A percentile compares a stretch with the other conserved stretches of the same genome.
phyloP scores from a whole-genome alignment of 345 rosid genomes.

The Trapa incisa region DNA sequence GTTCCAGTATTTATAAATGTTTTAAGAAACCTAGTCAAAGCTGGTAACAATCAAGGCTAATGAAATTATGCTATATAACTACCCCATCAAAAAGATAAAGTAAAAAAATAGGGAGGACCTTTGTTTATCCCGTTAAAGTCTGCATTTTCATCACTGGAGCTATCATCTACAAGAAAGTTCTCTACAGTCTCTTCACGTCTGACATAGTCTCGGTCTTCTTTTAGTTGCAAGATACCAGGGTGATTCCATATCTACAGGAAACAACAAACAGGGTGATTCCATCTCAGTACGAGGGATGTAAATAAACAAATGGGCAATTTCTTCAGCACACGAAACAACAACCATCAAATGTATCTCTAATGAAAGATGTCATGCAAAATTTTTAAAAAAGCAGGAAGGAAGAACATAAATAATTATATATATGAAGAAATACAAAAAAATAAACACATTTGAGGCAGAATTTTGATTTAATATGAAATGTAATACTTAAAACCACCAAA shows the following conservation, averaged over 20 bases:
- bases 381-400: background rate
- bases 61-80: background rate
- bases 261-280: conserved; percentile 7
- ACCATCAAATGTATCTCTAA: background rate
- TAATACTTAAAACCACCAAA: background rate
- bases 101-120: conserved; percentile 35
- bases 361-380: background rate
- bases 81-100: background rate
- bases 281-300: conserved; percentile 4
- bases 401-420: background rate
- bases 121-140: conserved; percentile 57
- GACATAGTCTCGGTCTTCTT: conserved; percentile 52
- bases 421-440: background rate
- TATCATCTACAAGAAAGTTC: conserved; percentile 62
- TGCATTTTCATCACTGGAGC: conserved; percentile 90
- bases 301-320: background rate
- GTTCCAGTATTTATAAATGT: background rate
- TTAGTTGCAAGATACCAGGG: conserved; percentile 93
- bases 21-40: background rate
- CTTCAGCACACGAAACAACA: background rate
- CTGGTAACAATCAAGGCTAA: background rate
- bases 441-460: background rate
- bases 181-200: conserved; percentile 65
- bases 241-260: conserved; percentile 87
- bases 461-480: background rate